Evolutionary conservation across 2,329 filamentous ascomycete species (phyloP).

Genomic region (Pseudogymnoascus sp.): DNA sequence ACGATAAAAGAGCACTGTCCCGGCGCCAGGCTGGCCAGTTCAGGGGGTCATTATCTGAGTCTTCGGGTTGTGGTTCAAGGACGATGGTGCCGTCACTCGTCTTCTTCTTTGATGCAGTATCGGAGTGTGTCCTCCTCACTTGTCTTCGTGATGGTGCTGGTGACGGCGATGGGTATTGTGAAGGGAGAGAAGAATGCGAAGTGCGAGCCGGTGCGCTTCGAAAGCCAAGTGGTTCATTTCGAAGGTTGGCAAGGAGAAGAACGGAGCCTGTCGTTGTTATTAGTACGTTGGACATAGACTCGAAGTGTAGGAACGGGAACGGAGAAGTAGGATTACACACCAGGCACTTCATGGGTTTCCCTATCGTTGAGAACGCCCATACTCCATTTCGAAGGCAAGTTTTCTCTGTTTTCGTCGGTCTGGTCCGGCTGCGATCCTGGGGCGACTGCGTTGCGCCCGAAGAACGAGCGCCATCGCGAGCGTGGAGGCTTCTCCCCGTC

Average conservation of each 20-base stretch:
- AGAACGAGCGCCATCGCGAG: conserved; percentile 3
- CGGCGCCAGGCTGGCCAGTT: conserved; percentile 84
- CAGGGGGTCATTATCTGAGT: conserved; percentile 81
- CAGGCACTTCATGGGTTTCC: conserved; percentile 79
- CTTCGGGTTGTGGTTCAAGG: conserved; percentile 84
- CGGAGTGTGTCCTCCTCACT: background rate
- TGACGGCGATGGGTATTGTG: conserved; percentile 9
- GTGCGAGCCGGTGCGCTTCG: conserved; percentile 50
- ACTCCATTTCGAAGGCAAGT: conserved; percentile 41
- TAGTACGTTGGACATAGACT: conserved; percentile 12
- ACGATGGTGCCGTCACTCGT: conserved; percentile 79
- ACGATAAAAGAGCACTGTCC: conserved; percentile 69
- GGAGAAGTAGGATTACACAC: conserved; percentile 38
- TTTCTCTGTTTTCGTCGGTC: conserved; percentile 13
- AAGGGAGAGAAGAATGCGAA: conserved; percentile 51
- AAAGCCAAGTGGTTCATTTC: conserved; percentile 53
- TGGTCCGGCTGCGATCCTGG: background rate
- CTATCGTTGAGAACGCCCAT: conserved; percentile 80
- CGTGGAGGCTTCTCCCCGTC: background rate
- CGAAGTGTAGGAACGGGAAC: background rate
- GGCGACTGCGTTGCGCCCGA: background rate
- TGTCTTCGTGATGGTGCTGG: conserved; percentile 12
- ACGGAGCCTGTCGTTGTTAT: conserved; percentile 43
- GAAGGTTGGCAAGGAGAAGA: conserved; percentile 46
- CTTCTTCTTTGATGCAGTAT: conserved; percentile 55